Evolutionary conservation across 257 asterid species (phyloP), one percentile per base, ranked within the genome.

Genomic region (Schizonepeta tenuifolia): DNA sequence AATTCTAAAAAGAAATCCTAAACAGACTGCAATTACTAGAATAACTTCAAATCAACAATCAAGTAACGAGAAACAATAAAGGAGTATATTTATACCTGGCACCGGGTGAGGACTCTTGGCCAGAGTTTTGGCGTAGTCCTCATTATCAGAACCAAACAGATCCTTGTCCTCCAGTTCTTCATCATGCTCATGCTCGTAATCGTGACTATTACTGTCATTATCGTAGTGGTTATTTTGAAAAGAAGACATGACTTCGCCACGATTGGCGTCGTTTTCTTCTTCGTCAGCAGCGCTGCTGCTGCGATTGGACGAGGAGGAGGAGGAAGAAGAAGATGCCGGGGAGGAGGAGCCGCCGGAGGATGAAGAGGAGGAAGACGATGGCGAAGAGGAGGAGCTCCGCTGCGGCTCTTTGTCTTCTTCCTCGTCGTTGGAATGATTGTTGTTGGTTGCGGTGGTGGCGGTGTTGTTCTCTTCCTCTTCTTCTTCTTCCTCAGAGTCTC

Each of bases 91-190:
- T 0, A 31, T 83, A 85, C 99, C 99, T 68, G 99, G 99, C 22
- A 94, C 97, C 7, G 86, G 83, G 71, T 72, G 85, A 51, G 83
- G 83, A 72, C 97, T 94, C 18, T 24, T 83, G 51, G 89, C 86
- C 58, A 80, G 81, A 22, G 96, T 91, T 75, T 88, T 94, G 54
- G 73, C 79, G 71, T 89, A 94, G 41, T 88, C 96, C 73, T 91
- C 98, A 58, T 94, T 88, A 80, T 94, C 99, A 46, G 96, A 86
- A 58, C 95, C 99, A 80, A 94, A 94, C 35, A 94, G 95, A 86
- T 94, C 99, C 86, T 82, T 94, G 51, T 73, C 89, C 7, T 81
- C 94, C 65, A 17, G 80, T 14, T 71, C 86, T 21, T 80, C 82
- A 57, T 73, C 72, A 40, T 79, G 73, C 65, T 78, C 90, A 72